These are phyloP conservation scores for Penicillium desertorum DNA, from an alignment of 495 filamentous ascomycete genomes.

Conservation along the genomic window DNA sequence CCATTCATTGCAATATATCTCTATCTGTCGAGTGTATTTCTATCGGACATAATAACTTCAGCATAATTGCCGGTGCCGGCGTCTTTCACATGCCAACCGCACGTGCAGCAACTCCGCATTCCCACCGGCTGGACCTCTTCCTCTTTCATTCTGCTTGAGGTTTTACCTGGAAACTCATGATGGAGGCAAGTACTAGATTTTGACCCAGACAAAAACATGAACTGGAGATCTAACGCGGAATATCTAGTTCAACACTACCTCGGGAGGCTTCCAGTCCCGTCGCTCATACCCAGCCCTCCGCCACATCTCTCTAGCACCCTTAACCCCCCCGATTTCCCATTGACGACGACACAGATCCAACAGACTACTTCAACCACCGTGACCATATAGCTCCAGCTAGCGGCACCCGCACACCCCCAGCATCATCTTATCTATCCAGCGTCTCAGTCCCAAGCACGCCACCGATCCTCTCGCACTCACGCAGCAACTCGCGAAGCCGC, in stretches of 20 bases:
- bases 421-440: slow-evolving; percentile 46
- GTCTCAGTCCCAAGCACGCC: slow-evolving; percentile 47
- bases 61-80: slow-evolving; percentile 18
- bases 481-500: slow-evolving; percentile 45
- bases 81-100: slow-evolving; percentile 27
- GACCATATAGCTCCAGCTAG: slow-evolving; percentile 6
- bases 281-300: slow-evolving; percentile 50
- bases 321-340: slow-evolving; percentile 66
- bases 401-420: slow-evolving; percentile 21
- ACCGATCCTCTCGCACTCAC: slow-evolving; percentile 50
- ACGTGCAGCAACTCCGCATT: slow-evolving; percentile 34
- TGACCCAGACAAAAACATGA: background rate
- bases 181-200: slow-evolving; percentile 26
- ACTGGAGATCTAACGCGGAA: background rate
- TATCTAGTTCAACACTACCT: slow-evolving; percentile 21
- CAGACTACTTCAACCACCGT: slow-evolving; percentile 38
- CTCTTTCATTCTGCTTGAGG: slow-evolving; percentile 5
- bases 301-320: slow-evolving; percentile 59
- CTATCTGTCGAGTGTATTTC: background rate
- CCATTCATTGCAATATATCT: background rate
- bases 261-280: slow-evolving; percentile 39
- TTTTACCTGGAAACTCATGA: slow-evolving; percentile 11
- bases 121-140: slow-evolving; percentile 10
- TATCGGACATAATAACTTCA: background rate
- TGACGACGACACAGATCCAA: slow-evolving; percentile 39